Base-by-base conservation (phyloP, 768 basidiomycete species). In the Tubosaeta sp. region DNA sequence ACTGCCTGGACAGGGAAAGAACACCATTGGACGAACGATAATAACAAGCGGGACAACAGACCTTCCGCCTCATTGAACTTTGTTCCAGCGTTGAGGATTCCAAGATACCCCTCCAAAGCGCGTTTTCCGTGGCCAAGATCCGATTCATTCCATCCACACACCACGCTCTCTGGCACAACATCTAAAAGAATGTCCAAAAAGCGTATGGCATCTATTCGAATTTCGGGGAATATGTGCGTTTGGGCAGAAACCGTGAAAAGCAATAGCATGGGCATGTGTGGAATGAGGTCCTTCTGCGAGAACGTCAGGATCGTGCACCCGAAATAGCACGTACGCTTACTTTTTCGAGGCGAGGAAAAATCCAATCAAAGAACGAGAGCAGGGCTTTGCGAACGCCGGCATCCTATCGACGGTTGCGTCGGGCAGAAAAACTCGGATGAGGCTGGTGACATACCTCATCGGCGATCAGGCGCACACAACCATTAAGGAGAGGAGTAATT, bases 191-290 rank as follows among this genome's bases (percentile, higher is more conserved):
- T 64, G 59, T 88, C 79, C 38, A 97, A 69, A 57, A 92, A 82
- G 12, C 85, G 83, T 48, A 95, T 76, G 3, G 92, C 90, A 62
- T 97, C 94, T 34, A 97, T 78, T 14, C 93, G 81, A 53, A 97
- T 92, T 67, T 95, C 92, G 19, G 94, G 94, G 66, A 94, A 96
- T 42, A 98, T 95, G 60, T 94, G 89, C 0, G 91, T 94, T 66
- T 94, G 87, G 0, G 92, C 91, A 10, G 94, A 95, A 6, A 90
- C 85, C 0, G 84, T 83, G 65, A 94, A 95, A 14, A 98, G 80
- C 21, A 97, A 74, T 6, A 97, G 73, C 0, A 84, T 61, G 1
- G 89, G 73, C 0, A 86, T 75, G 62, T 96, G 90, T 5, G 94
- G 93, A 1, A 72, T 52, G 1, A 97, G 68, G 45, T 82, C 76